Evolutionary conservation across 805 yeast genomes (phyloP).

Genomic region (Metschnikowia cubensis): DNA sequence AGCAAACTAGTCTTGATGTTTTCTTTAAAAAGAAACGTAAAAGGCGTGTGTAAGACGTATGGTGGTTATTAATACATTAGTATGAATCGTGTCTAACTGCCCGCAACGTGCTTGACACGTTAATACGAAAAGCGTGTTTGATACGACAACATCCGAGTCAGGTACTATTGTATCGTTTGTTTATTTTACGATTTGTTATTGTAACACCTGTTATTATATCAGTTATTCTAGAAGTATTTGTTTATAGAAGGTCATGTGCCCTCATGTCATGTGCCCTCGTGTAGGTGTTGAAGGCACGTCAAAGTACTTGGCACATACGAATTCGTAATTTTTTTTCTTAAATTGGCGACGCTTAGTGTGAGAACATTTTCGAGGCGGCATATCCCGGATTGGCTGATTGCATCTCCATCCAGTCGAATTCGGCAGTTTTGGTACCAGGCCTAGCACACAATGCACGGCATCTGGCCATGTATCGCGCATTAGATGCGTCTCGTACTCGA

Average conservation of each 20-base stretch:
- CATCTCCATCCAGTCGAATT: neutral
- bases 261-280: neutral
- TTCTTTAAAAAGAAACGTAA: no score
- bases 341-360: neutral
- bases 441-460: neutral
- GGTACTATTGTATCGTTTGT: no score
- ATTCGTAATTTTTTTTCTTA: neutral
- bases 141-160: no score
- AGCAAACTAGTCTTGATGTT: no score
- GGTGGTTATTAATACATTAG: no score
- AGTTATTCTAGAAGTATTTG: no score
- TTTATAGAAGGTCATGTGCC: neutral
- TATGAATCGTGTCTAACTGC: no score
- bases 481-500: slow-evolving; percentile 1
- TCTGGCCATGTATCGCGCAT: slow-evolving; percentile 1
- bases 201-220: neutral
- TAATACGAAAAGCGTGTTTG: no score
- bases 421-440: neutral
- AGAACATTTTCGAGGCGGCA: neutral
- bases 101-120: no score
- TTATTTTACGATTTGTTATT: neutral
- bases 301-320: no score
- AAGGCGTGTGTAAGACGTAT: no score
- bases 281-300: no score
- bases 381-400: neutral